Base-by-base conservation (phyloP, 257 asterid species). In the Ilex aquifolium region DNA sequence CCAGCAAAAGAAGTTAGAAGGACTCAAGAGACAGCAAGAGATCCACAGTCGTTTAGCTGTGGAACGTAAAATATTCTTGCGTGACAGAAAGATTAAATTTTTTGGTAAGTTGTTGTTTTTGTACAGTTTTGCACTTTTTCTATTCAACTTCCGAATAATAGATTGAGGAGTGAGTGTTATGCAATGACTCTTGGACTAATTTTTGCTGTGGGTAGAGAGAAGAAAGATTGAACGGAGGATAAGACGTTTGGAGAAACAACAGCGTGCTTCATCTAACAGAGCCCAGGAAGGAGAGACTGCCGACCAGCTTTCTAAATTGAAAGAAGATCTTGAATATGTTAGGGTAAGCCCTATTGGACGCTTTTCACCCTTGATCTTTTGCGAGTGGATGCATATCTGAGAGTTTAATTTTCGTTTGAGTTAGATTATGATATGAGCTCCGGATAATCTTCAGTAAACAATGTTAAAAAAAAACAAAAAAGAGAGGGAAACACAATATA, bases 291-390 rank as follows among this genome's bases (percentile, higher is more conserved):
- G 81, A 4, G 91, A 82, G 67, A 63, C 78, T 67, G 81, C 95
- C 56, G 76, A 63, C 50, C 97, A 92, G 72, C 91, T 87, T 60
- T 65, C 88, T 57, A 81, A 83, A 71, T 61, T 85, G 69, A 89
- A 83, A 72, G 99, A 89, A 76, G 97, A 89, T 78, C 99, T 92
- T 72, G 97, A 89, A 69, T 92, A 92, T 80, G 97, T 93, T 48
- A 80, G 82, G 84, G 99, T 90, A 80, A 70, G 82, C 42, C 27
- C 27, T 21, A 21, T 21, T 21, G 27, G 27, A 21, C 1, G 27
- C 27, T 21, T 21, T 21, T 21, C 27, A 21, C 68, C 53, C 52
- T 65, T 44, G 59, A 29, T 63, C 44, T 46, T 42, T 11, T 42
- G 48, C 1, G 12, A 11, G 0, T 11, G 12, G 10, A 42, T 42